Conservation (phyloP, 2,329 filamentous ascomycete genomes). For the Ceratocystis ficicola region DNA sequence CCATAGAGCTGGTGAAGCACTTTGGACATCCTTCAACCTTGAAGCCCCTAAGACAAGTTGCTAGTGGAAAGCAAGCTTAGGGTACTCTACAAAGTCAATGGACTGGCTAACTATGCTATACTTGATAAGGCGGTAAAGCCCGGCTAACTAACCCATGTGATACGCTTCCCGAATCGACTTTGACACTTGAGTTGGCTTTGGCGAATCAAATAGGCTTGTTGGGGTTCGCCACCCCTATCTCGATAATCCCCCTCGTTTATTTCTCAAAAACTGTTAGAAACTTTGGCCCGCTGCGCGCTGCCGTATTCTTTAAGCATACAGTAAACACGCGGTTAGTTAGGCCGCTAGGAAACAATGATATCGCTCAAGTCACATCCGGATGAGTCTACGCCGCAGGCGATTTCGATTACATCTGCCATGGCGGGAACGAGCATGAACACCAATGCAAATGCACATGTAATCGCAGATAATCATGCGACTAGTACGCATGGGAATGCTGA, state of each 20-base stretch:
- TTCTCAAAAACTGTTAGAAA: too few species aligned
- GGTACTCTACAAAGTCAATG: background rate
- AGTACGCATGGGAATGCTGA: background rate
- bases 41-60: background rate
- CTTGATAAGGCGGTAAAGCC: slow-evolving; percentile 6
- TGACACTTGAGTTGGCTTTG: background rate
- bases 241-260: too few species aligned
- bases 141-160: background rate
- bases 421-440: background rate
- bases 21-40: background rate
- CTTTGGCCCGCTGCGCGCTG: too few species aligned
- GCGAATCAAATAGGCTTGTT: background rate
- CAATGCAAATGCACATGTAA: background rate
- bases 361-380: background rate
- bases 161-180: background rate
- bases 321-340: background rate
- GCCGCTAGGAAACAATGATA: background rate
- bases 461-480: too few species aligned
- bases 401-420: background rate
- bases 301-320: too few species aligned
- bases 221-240: background rate
- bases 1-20: too few species aligned
- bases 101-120: background rate
- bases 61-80: background rate
- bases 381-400: background rate